These are phyloP conservation scores for Leccinum barrowsii DNA, from an alignment of 768 basidiomycete genomes.

Conservation along the genomic window DNA sequence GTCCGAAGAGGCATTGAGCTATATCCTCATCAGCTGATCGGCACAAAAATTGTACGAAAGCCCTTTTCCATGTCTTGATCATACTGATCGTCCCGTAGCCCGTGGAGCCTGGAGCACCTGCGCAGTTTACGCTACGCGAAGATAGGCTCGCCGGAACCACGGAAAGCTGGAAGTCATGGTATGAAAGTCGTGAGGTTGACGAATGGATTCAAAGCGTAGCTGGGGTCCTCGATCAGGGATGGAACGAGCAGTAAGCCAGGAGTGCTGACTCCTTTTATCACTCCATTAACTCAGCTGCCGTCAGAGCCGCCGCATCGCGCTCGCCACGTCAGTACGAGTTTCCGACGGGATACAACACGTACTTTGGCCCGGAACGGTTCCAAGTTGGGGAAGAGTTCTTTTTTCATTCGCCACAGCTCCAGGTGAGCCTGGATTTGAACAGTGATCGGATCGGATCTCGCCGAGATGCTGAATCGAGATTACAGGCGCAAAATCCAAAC, in stretches of 20 bases:
- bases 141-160: slow-evolving; percentile 74
- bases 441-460: background rate
- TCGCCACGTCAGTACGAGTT: slow-evolving; percentile 83
- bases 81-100: slow-evolving; percentile 42
- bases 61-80: background rate
- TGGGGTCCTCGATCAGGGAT: slow-evolving; percentile 81
- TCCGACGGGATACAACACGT: slow-evolving; percentile 85
- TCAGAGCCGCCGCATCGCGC: slow-evolving; percentile 57
- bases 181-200: slow-evolving; percentile 79
- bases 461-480: slow-evolving; percentile 5
- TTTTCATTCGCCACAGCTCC: slow-evolving; percentile 57
- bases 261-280: background rate
- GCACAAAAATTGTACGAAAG: slow-evolving; percentile 63
- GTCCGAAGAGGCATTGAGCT: slow-evolving; percentile 62
- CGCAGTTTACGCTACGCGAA: slow-evolving; percentile 68
- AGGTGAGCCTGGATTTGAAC: slow-evolving; percentile 35
- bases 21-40: slow-evolving; percentile 83
- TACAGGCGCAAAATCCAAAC: slow-evolving; percentile 53
- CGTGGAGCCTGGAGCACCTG: slow-evolving; percentile 64
- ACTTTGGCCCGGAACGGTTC: slow-evolving; percentile 80
- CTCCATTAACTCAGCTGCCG: background rate
- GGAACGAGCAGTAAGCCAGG: slow-evolving; percentile 77
- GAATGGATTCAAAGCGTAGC: slow-evolving; percentile 91
- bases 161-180: slow-evolving; percentile 77
- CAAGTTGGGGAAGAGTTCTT: slow-evolving; percentile 88